Evolutionary conservation across 768 basidiomycete species (phyloP).

Genomic region (Boletus reticuloceps): DNA sequence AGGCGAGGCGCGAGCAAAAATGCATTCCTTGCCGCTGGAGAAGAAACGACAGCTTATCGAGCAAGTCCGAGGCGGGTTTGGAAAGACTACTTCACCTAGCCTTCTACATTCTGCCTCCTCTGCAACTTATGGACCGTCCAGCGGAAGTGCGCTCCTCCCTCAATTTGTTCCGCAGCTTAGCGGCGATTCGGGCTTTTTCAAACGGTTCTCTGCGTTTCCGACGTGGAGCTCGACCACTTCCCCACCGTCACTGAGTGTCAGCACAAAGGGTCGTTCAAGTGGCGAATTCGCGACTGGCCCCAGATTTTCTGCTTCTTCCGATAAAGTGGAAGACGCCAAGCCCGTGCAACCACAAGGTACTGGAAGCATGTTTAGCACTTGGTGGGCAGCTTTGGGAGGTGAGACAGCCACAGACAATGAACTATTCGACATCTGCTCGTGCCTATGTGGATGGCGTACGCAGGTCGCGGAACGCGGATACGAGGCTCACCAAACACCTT

Average conservation of each 20-base stretch:
- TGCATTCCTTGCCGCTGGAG: conserved; percentile 58
- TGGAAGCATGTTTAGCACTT: conserved; percentile 72
- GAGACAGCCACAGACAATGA: conserved; percentile 38
- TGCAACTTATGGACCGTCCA: conserved; percentile 59
- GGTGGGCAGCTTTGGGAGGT: conserved; percentile 71
- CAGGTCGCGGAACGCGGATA: conserved; percentile 50
- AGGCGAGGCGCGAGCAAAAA: conserved; percentile 60
- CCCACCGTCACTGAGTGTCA: conserved; percentile 30
- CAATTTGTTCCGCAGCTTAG: conserved; percentile 71
- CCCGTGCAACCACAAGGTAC: conserved; percentile 64
- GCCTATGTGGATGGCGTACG: conserved; percentile 66
- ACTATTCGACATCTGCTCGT: conserved; percentile 46
- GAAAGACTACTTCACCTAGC: conserved; percentile 31
- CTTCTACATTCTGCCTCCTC: conserved; percentile 34
- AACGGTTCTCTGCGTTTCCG: conserved; percentile 58
- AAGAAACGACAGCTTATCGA: conserved; percentile 67
- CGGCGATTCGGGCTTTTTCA: conserved; percentile 67
- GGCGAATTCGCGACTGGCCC: conserved; percentile 35
- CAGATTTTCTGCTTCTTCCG: conserved; percentile 22
- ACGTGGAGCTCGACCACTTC: conserved; percentile 50
- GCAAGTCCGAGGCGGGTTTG: conserved; percentile 43
- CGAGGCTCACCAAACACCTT: conserved; percentile 70
- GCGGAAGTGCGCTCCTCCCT: conserved; percentile 53
- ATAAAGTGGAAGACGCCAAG: conserved; percentile 31
- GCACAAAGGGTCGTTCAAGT: conserved; percentile 36